Percentiles rank a stretch among this genome's conserved stretches.
Evolutionary conservation across 1,284 basidiomycete genomes (phyloP).

Genomic region (Lignosus rhinocerotis): DNA sequence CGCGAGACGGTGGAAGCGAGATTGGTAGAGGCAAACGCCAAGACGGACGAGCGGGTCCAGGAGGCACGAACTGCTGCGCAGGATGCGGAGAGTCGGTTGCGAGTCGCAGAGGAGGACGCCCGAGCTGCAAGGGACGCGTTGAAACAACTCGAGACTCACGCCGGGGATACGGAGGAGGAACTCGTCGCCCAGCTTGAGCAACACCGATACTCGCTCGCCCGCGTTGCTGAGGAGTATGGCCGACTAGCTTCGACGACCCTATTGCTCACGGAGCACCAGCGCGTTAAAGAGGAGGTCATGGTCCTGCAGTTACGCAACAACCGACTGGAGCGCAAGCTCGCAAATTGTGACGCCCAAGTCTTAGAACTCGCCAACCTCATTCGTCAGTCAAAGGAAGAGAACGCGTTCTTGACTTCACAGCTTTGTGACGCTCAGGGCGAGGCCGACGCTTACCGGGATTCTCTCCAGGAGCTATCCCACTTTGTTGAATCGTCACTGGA

Average conservation of each 20-base stretch:
- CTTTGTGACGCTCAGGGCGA: conserved; percentile 47
- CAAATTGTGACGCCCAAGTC: conserved; percentile 68
- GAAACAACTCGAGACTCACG: conserved; percentile 24
- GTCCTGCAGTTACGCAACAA: conserved; percentile 44
- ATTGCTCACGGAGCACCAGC: conserved; percentile 38
- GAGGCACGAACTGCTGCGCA: conserved; percentile 37
- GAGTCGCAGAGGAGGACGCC: conserved; percentile 38
- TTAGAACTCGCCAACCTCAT: conserved; percentile 62
- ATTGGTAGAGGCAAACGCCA: conserved; percentile 44
- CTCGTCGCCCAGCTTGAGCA: conserved; percentile 53
- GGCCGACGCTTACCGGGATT: conserved; percentile 33
- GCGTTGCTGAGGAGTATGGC: conserved; percentile 60
- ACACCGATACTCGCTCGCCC: conserved; percentile 43
- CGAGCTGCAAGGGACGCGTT: conserved; percentile 33
- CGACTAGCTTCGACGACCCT: conserved; percentile 54
- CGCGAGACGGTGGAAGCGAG: conserved; percentile 47
- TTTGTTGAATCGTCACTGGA: not conserved
- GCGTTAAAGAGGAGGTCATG: conserved; percentile 44
- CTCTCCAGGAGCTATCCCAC: conserved; percentile 22
- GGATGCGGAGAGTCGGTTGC: conserved; percentile 39
- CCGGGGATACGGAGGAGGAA: conserved; percentile 41
- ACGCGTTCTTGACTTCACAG: conserved; percentile 41
- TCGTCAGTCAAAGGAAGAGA: conserved; percentile 56
- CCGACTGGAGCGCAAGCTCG: conserved; percentile 65
- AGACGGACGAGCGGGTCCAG: conserved; percentile 43